phyloP scores from a whole-genome alignment of 2,329 filamentous ascomycete species.

The Microthyrium microscopicum region DNA sequence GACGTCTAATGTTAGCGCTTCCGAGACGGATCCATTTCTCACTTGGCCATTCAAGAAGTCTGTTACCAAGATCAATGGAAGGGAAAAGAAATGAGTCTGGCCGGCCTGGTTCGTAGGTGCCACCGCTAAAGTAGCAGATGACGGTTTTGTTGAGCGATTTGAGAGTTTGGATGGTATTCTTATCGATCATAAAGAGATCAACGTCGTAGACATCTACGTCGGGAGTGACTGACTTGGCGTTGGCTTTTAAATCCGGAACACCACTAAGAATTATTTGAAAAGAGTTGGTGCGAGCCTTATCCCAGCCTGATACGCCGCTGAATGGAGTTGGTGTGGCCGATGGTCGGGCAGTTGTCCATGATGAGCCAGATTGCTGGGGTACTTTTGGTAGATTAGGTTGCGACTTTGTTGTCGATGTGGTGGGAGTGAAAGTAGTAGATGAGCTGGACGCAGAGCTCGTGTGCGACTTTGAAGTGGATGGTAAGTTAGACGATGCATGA shows the following conservation, averaged over 20 bases:
- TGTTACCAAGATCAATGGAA: slow-evolving; percentile 37
- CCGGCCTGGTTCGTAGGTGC: slow-evolving; percentile 48
- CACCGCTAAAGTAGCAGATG: slow-evolving; percentile 59
- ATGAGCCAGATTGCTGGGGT: too few relatives aligned
- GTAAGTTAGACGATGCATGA: too few relatives aligned
- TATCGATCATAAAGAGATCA: slow-evolving; percentile 4
- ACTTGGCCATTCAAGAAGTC: slow-evolving; percentile 45
- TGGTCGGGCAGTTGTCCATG: too few relatives aligned
- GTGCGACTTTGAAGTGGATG: too few relatives aligned
- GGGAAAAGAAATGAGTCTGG: slow-evolving; percentile 40
- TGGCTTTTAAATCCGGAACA: slow-evolving; percentile 19
- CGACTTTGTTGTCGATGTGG: too few relatives aligned
- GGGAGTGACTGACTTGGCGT: not conserved
- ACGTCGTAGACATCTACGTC: slow-evolving; percentile 6
- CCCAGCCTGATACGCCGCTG: too few relatives aligned
- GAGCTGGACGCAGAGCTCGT: too few relatives aligned
- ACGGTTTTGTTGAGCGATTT: slow-evolving; percentile 2
- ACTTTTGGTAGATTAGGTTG: too few relatives aligned
- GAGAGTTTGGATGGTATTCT: slow-evolving; percentile 4
- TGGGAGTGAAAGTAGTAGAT: too few relatives aligned
- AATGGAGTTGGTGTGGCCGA: too few relatives aligned
- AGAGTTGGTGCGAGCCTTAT: too few relatives aligned
- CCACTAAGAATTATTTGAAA: slow-evolving; percentile 39
- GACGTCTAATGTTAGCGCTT: slow-evolving; percentile 40
- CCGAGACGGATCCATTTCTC: slow-evolving; percentile 52